These are phyloP conservation scores for Backusella westeae DNA, from an alignment of 192 early-diverging fungal species.

Conservation along the genomic window DNA sequence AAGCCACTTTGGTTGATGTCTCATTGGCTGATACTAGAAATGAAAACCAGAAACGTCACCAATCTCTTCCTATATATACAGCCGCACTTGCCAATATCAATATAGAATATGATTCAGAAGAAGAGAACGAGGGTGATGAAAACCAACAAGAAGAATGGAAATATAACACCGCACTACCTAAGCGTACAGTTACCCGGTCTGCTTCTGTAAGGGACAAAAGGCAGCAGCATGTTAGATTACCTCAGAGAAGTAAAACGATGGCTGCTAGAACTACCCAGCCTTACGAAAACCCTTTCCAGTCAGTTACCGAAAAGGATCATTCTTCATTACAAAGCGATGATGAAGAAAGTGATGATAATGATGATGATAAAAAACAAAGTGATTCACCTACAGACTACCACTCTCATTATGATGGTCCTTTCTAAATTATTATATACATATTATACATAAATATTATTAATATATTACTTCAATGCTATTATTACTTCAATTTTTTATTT, in stretches of 20 bases:
- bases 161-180: not conserved
- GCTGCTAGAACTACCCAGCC: not conserved
- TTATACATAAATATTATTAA: not conserved
- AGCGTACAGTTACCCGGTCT: not conserved
- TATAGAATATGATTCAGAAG: not conserved
- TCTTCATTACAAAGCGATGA: not conserved
- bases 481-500: not conserved
- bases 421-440: not conserved
- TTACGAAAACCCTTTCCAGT: not conserved
- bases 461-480: not conserved
- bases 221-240: not conserved
- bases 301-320: not conserved
- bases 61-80: not conserved
- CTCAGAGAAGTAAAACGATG: not conserved
- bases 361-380: not conserved
- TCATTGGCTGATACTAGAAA: not conserved
- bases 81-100: not conserved
- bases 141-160: not conserved
- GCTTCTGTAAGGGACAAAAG: not conserved
- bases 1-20: not conserved
- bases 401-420: not conserved
- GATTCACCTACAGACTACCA: not conserved
- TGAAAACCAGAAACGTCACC: not conserved
- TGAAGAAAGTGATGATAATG: not conserved
- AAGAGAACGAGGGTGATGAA: not conserved